Evolutionary conservation across 257 asterid genomes (phyloP).

Genomic region (Vinca minor): DNA sequence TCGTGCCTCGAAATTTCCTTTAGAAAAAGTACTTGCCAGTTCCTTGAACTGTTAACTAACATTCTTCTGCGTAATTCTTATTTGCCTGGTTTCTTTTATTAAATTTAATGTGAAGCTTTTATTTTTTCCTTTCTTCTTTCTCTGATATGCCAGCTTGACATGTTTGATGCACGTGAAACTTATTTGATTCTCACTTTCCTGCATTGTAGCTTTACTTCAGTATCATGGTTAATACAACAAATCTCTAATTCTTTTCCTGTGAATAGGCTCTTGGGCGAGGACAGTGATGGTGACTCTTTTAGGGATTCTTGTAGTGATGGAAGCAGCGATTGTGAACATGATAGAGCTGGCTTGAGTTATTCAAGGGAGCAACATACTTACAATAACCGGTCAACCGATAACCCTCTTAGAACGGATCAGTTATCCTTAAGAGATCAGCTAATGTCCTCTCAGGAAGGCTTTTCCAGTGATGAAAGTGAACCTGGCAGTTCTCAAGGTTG

Average conservation of each 20-base stretch:
- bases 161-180: background rate
- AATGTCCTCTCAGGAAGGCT: conserved; percentile 56
- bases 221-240: background rate
- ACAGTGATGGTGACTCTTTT: conserved; percentile 68
- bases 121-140: background rate
- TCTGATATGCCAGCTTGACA: background rate
- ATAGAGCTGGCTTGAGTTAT: conserved; percentile 39
- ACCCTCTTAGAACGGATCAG: conserved; percentile 27
- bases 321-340: conserved; percentile 85
- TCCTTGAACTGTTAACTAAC: background rate
- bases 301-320: conserved; percentile 90
- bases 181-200: background rate
- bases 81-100: background rate
- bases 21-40: background rate
- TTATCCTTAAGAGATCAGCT: conserved; percentile 38
- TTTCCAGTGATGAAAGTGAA: conserved; percentile 89
- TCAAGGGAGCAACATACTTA: conserved; percentile 30
- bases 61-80: background rate
- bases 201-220: background rate
- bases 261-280: conserved; percentile 69
- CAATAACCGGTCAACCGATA: conserved; percentile 23
- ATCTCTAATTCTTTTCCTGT: conserved; percentile 12
- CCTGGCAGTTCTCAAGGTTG: conserved; percentile 56
- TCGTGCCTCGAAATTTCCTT: background rate
- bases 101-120: background rate